Evolutionary conservation across 306 rosid genomes (phyloP), one percentile per base, ranked within the genome.

Genomic region (Medicago arabica): DNA sequence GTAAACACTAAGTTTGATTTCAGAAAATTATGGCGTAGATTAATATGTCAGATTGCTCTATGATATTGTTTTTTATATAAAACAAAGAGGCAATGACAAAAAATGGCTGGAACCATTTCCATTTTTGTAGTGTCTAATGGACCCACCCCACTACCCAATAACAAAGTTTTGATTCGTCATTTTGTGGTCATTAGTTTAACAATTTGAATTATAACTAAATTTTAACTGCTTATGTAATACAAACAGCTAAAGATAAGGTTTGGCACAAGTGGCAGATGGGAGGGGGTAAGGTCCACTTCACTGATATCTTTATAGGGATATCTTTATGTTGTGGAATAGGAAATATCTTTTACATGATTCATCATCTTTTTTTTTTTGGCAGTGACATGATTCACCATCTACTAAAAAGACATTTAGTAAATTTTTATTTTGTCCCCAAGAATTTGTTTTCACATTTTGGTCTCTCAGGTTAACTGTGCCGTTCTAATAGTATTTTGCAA

Each of bases 81-180:
- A 81, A 64, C 76, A 74, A 64, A 64, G 38, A 74, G 78, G 62
- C 51, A 70, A 9, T 23, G 85, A 70, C 85, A 81, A 81, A 71
- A 40, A 70, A 57, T 46, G n/a, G 73, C 39, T 47, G 67, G 55
- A 78, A 63, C 34, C 21, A 72, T 59, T 49, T 50, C 81, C 50
- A 69, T 64, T 49, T 57, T 74, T 15, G 75, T 64, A 67, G 60
- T 69, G 59, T 71, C 4, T 34, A 38, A 49, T 80, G 85, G 85
- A 41, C 72, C 85, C 83, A 41, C 68, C 85, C 83, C 69, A 53
- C 74, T 0, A 68, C 51, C 66, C 25, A 41, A 54, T 53, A 53
- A 47, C 78, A 79, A 79, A 83, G 83, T 75, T 79, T 79, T 0
- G 28, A 65, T 75, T 75, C 71, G 86, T 75, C 86, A 75, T 69